Evolutionary conservation across 352 stramenopile species (phyloP).

Genomic region (Globisporangium solare): DNA sequence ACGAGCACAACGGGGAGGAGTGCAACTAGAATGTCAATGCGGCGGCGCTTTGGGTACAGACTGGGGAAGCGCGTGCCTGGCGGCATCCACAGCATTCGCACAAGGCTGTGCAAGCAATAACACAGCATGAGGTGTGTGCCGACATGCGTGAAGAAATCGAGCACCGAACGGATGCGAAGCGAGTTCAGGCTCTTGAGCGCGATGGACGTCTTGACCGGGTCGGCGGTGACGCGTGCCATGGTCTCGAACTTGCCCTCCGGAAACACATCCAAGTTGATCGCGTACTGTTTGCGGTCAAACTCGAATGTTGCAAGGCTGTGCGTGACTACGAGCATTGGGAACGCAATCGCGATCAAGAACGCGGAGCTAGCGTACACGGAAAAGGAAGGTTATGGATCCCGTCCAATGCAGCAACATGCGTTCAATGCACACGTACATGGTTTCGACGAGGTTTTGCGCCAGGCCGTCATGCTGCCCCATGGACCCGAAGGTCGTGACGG

Average conservation of each 20-base stretch:
- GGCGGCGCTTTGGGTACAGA: conserved; percentile 20
- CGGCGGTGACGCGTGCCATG: conserved; percentile 15
- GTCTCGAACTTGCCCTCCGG: conserved; percentile 17
- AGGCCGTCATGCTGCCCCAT: conserved; percentile 10
- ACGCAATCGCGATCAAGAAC: conserved; percentile 24
- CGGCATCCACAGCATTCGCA: conserved; percentile 3
- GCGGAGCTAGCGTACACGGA: conserved; percentile 20
- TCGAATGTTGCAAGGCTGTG: conserved; percentile 25
- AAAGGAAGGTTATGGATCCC: neutral
- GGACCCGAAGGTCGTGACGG: conserved; percentile 9
- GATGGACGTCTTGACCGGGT: conserved; percentile 20
- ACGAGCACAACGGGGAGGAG: conserved; percentile 2
- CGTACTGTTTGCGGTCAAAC: conserved; percentile 21
- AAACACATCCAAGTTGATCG: conserved; percentile 20
- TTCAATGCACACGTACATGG: conserved; percentile 19
- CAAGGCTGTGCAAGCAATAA: conserved; percentile 9
- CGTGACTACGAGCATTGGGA: conserved; percentile 22
- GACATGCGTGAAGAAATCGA: conserved; percentile 26
- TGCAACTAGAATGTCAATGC: neutral
- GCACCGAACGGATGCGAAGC: conserved; percentile 23
- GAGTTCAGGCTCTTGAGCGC: conserved; percentile 27
- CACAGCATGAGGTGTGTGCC: conserved; percentile 25
- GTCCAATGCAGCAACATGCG: neutral
- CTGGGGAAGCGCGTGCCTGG: neutral
- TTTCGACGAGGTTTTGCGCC: conserved; percentile 21